Evolutionary conservation across 1,284 basidiomycete species (phyloP).

Genomic region (Leccinum discolor): DNA sequence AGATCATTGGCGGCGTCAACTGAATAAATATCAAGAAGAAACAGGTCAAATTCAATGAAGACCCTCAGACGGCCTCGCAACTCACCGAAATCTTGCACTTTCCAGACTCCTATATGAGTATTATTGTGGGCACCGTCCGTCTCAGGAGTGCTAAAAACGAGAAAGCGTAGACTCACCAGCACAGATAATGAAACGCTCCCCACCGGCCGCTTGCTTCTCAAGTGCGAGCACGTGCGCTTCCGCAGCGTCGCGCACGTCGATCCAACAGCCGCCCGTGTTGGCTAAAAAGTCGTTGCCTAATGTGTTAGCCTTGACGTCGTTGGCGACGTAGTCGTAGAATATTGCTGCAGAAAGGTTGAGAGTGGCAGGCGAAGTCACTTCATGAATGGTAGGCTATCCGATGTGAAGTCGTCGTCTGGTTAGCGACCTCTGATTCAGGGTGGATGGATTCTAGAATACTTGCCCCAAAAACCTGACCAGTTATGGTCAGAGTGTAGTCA

Average conservation of each 20-base stretch:
- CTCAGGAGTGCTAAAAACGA: neutral
- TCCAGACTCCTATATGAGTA: too few relatives aligned
- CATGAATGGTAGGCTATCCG: conserved; percentile 47
- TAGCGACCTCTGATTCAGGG: neutral
- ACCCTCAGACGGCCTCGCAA: neutral
- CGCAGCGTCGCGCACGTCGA: neutral
- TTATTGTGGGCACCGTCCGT: too few relatives aligned
- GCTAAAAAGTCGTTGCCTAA: conserved; percentile 27
- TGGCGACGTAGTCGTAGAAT: neutral
- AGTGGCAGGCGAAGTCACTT: conserved; percentile 40
- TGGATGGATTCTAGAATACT: neutral
- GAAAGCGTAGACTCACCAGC: neutral
- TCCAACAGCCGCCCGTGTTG: conserved; percentile 20
- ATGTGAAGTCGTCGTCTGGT: neutral
- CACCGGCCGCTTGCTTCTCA: neutral
- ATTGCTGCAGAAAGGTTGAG: conserved; percentile 23
- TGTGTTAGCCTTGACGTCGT: neutral
- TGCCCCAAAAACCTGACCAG: conserved; percentile 36
- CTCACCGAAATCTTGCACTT: neutral
- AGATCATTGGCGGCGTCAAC: neutral
- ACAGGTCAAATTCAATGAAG: too few relatives aligned
- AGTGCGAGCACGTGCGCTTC: neutral
- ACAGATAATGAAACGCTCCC: neutral
- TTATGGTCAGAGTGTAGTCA: too few relatives aligned
- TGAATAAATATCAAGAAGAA: neutral